Evolutionary conservation across 2,329 filamentous ascomycete genomes (phyloP), one percentile per base, ranked within the genome.

Genomic region (Verticillium nonalfalfae): DNA sequence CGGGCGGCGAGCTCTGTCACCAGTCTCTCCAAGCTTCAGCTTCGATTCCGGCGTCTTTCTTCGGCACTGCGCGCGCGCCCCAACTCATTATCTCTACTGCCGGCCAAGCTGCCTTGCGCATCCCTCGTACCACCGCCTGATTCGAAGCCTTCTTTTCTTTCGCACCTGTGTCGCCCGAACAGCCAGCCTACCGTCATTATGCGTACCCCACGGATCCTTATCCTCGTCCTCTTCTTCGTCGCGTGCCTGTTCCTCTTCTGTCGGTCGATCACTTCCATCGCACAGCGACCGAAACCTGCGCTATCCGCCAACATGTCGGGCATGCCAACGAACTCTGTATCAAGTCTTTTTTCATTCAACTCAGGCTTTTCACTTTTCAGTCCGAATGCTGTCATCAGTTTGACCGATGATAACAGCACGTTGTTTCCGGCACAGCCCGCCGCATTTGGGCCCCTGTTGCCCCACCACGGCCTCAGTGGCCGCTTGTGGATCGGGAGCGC

Each of bases 331-430:
- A 56, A 15, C 11, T 56, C 54, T 7, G 26, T 35, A 9, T 34
- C 54, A n/a, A 58, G 10, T 36, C 18, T 31, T 11, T 63, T 67
- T 38, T 66, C 70, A 18, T 90, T 91, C 74, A 87, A 86, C 62
- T 81, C 87, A 5, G 89, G 93, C 1, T 91, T 93, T 66, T 93
- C 91, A 21, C 86, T 99, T 26, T 99, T 99, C 73, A 93, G 94
- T 4, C 93, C 93, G 3, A 97, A 95, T 66, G 95, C 95, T 57
- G 90, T 96, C 69, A 97, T 99, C 73, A 97, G 91, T 74, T 84
- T 99, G 64, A 97, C 93, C 70, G 93, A 98, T 75, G 95, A 99
- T 76, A 99, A 99, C 75, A 97, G 92, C 67, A 99, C 95, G 13
- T 96, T 96, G 68, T 99, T 99, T 77, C 83, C 96, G 60, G 93